Evolutionary conservation across 257 asterid genomes (phyloP).

Genomic region (Plectranthus barbatus): DNA sequence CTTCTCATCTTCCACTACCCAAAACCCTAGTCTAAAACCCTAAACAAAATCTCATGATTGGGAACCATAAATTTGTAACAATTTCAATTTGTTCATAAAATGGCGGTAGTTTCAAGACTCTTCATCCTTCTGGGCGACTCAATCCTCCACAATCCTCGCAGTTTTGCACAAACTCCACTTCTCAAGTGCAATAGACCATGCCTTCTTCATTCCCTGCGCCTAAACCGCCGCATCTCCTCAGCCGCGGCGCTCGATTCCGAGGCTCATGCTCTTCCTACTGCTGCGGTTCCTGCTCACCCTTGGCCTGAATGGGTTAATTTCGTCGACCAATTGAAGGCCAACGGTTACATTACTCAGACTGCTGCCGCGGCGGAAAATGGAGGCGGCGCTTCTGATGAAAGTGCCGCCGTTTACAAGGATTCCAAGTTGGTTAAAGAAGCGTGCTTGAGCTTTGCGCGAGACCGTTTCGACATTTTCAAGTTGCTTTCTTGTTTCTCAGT

Average conservation of each 20-base stretch:
- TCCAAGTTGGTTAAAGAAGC: conserved; percentile 57
- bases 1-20: background rate
- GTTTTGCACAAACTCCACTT: conserved; percentile 13
- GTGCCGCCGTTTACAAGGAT: conserved; percentile 33
- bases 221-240: conserved; percentile 40
- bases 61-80: background rate
- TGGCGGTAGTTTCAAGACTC: conserved; percentile 35
- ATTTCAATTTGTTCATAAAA: background rate
- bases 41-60: background rate
- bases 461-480: conserved; percentile 80
- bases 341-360: conserved; percentile 43
- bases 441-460: conserved; percentile 71
- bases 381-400: background rate
- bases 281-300: conserved; percentile 40
- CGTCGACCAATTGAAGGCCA: conserved; percentile 57
- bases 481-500: conserved; percentile 8
- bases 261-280: conserved; percentile 8
- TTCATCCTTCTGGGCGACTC: conserved; percentile 46
- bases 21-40: conserved; percentile 18
- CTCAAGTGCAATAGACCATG: conserved; percentile 19
- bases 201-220: conserved; percentile 24
- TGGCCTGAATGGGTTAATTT: conserved; percentile 96
- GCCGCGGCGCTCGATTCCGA: conserved; percentile 25
- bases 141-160: conserved; percentile 25
- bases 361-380: conserved; percentile 6